Base-by-base conservation (phyloP, 225 moss, liverwort and hornwort genomes). In the Lunularia cruciata region DNA sequence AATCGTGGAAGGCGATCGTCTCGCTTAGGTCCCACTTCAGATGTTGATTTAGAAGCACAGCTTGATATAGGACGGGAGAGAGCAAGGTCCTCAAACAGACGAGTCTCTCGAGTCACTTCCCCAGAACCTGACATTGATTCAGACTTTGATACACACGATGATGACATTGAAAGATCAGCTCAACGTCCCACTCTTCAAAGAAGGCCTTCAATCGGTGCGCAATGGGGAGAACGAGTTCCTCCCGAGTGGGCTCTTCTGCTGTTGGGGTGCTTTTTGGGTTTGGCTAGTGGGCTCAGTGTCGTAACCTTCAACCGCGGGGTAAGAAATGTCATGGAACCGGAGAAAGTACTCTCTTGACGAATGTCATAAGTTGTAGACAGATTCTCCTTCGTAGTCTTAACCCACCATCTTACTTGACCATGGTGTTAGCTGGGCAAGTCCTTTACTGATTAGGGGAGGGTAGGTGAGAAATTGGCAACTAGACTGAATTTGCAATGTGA, bases 231-330 rank as follows among this genome's bases (percentile, higher is more conserved):
- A 22, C 76, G 80, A 62, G 70, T 93, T 63, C 93, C 98, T 62
- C 98, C 91, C 19, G 98, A 98, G 61, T 98, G 93, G 98, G 90
- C 84, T 72, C 87, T 91, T 74, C 85, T 98, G 30, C 85, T 98
- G 30, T 72, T 98, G 35, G 98, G 93, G 40, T 98, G 98, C 77
- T 69, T 91, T 8, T 73, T 98, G 16, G 98, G 98, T 60, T 76
- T 93, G 25, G 86, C 93, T 0, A 98, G 82, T 72, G 98, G 98
- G 52, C 83, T 93, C 16, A 91, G 91, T 81, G 93, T 98, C 30
- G 98, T 93, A 47, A 55, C 77, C 43, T 98, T 98, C 60, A 91
- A 91, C 48, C 87, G 86, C 83, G 85, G 86, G 93, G 96, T 96
- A 85, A 82, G 87, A 16, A 15, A 14, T 65, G n/a, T n/a, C n/a